phyloP scores from a whole-genome alignment of 1,284 basidiomycete genomes.

The Boletus sp. region DNA sequence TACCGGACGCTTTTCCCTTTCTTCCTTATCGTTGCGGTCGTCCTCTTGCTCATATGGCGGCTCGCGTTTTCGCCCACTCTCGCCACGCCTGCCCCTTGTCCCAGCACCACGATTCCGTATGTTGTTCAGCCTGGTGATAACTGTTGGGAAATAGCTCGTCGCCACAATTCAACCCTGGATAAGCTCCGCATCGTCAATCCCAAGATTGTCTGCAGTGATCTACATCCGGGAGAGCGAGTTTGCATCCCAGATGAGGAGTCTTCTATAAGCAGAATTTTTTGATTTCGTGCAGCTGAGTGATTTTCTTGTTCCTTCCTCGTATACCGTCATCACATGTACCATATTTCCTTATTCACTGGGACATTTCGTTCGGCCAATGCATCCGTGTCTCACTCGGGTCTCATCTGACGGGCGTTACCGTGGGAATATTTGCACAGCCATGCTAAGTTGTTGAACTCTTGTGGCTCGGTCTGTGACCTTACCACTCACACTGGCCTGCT shows the following conservation, averaged over 20 bases:
- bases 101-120: conserved; percentile 46
- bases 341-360: conserved; percentile 6
- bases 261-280: conserved; percentile 33
- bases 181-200: conserved; percentile 52
- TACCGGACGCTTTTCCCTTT: conserved; percentile 70
- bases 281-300: conserved; percentile 1
- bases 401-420: conserved; percentile 19
- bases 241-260: conserved; percentile 49
- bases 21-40: conserved; percentile 63
- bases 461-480: conserved; percentile 1
- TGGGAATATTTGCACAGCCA: conserved; percentile 24
- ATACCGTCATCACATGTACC: conserved; percentile 22
- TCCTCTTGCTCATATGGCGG: conserved; percentile 64
- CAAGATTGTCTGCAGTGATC: conserved; percentile 49
- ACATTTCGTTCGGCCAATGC: background rate
- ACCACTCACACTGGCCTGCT: conserved; percentile 2
- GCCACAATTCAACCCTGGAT: conserved; percentile 51
- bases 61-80: conserved; percentile 48
- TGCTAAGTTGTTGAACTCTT: conserved; percentile 17
- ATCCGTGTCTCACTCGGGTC: no score
- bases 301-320: background rate
- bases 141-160: conserved; percentile 63
- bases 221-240: conserved; percentile 57
- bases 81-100: conserved; percentile 40
- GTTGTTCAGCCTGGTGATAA: conserved; percentile 58